Base-by-base conservation (phyloP, 1,139 yeast species). In the Sugiyamaella japonica region DNA sequence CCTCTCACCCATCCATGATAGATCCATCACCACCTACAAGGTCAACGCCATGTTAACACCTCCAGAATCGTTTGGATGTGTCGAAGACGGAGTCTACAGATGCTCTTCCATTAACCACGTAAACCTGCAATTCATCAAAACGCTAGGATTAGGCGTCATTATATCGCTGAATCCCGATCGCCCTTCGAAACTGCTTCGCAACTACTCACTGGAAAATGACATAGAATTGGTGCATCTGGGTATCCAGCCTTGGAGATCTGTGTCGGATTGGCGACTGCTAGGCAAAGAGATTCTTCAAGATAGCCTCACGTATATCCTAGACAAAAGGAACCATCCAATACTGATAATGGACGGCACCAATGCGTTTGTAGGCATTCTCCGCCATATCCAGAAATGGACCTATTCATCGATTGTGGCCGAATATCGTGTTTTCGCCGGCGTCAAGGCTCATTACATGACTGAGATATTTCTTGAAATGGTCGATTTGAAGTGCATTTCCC, bases 331-430 rank as follows among this genome's bases (percentile, higher is more conserved):
- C 62, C 84, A 86, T 66, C 90, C 90, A 53, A 69, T 87, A 8
- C 72, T 93, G 40, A 70, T 93, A 13, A 83, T 93, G 31, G 98
- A 93, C 66, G 81, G 87, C 6, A 84, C 93, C 1, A 85, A 88
- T 55, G 83, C 95, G 2, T 77, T 91, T 29, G 81, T 89, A 6
- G 97, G 97, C 0, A 76, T 90, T 1, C 72, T 93, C 34, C 75
- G 99, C 53, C 85, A 86, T 67, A 76, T 90, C 37, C 95, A 89
- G 70, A 86, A 86, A 70, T 91, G 97, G 98, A 85, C 84, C 62
- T 86, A 87, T 66, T 84, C 90, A 37, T 84, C 95, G 23, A 83
- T 91, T 8, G 80, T 90, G 31, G 86, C 86, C 61, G 98, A 93
- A 69, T 93, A 89, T 71, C 76, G 96, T 49, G 78, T 87, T 7